Conservation (phyloP, 352 stramenopile species). For the Pythium volutum region DNA sequence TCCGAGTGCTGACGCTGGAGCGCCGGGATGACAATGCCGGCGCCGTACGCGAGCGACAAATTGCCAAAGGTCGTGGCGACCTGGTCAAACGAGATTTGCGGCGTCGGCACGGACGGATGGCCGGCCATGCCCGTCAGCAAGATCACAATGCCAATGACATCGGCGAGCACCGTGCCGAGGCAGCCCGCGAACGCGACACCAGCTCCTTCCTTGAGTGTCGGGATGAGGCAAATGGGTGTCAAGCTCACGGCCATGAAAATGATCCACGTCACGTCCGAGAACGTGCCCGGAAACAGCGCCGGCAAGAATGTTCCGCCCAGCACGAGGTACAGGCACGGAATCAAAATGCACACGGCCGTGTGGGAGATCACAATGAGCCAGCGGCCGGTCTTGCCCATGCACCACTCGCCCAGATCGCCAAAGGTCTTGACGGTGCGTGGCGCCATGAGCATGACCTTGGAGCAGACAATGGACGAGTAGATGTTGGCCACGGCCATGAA, state of each 20-base stretch:
- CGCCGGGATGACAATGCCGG: slow-evolving; percentile 36
- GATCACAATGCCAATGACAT: slow-evolving; percentile 28
- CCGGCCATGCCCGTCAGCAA: slow-evolving; percentile 28
- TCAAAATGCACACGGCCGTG: slow-evolving; percentile 26
- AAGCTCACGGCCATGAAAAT: slow-evolving; percentile 33
- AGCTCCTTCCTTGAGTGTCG: slow-evolving; percentile 35
- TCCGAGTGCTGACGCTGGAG: slow-evolving; percentile 35
- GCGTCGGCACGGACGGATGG: slow-evolving; percentile 14
- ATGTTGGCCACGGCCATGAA: slow-evolving; percentile 39
- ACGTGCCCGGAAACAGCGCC: slow-evolving; percentile 42
- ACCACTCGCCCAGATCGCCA: slow-evolving; percentile 38
- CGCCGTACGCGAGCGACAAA: slow-evolving; percentile 35
- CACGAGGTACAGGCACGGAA: slow-evolving; percentile 46
- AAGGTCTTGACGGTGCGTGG: slow-evolving; percentile 30
- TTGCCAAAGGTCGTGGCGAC: slow-evolving; percentile 35
- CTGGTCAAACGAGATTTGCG: slow-evolving; percentile 28
- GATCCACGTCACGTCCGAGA: slow-evolving; percentile 28
- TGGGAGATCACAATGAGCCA: slow-evolving; percentile 29
- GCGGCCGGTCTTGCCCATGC: slow-evolving; percentile 26
- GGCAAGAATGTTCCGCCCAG: slow-evolving; percentile 47
- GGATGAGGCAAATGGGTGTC: slow-evolving; percentile 31
- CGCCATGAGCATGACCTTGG: slow-evolving; percentile 32
- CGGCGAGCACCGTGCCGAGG: slow-evolving; percentile 34
- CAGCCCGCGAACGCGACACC: slow-evolving; percentile 28
- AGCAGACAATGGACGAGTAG: slow-evolving; percentile 30